A percentile compares a stretch with the other conserved stretches of the same genome.
phyloP scores from a whole-genome alignment of 1,139 yeast genomes.

The Suhomyces terraborum region DNA sequence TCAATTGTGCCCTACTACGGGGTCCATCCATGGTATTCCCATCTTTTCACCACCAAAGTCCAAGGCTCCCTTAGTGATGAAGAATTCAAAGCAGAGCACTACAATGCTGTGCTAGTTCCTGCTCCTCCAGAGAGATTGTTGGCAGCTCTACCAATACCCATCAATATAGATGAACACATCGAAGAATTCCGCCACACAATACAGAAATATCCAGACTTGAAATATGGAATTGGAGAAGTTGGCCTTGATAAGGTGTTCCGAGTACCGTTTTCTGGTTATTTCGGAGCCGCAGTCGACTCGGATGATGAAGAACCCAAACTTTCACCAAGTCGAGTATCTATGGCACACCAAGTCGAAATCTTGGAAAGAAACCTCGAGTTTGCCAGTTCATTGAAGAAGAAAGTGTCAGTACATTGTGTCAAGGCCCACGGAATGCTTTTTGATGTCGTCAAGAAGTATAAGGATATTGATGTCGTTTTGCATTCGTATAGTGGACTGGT shows the following conservation, averaged over 20 bases:
- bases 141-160: constrained; percentile 62
- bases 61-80: constrained; percentile 16
- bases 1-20: constrained; percentile 68
- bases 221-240: constrained; percentile 72
- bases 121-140: constrained; percentile 45
- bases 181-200: constrained; percentile 26
- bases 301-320: constrained; percentile 20
- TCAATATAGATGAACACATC: constrained; percentile 43
- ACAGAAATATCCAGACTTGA: constrained; percentile 22
- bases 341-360: constrained; percentile 65
- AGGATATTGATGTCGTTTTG: constrained; percentile 49
- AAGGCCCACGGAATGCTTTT: constrained; percentile 66
- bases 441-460: constrained; percentile 39
- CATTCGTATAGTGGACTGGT: constrained; percentile 88
- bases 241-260: constrained; percentile 82
- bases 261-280: constrained; percentile 62
- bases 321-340: constrained; percentile 50
- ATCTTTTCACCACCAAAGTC: constrained; percentile 7
- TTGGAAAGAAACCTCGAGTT: constrained; percentile 53
- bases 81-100: constrained; percentile 52
- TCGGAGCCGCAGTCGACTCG: constrained; percentile 33
- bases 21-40: constrained; percentile 59
- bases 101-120: constrained; percentile 51
- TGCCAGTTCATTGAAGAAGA: constrained; percentile 49
- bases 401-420: constrained; percentile 84